Base-by-base conservation (phyloP, 2,329 filamentous ascomycete species). In the Trichoderma sp. region DNA sequence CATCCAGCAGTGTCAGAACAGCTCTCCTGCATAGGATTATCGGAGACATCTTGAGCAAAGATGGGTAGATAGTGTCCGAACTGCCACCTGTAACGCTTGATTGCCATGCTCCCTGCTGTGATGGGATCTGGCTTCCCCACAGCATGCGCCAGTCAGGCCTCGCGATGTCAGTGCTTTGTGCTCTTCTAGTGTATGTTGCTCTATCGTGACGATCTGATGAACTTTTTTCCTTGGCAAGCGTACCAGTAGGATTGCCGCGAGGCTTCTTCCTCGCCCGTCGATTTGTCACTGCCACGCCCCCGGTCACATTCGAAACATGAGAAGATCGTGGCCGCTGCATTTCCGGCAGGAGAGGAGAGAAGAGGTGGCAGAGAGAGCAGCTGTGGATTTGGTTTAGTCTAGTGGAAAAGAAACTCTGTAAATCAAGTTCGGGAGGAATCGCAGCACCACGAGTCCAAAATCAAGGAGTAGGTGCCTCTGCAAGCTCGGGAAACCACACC, bases 121-220 rank as follows among this genome's bases (percentile, higher is more conserved):
- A 66, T 66, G 53, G 58, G 55, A 59, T 66, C 29, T 29, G 31
- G 21, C 11, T 59, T 24, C 63, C 63, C 63, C 63, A 66, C 55
- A 58, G 37, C 19, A 8, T 19, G 53, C 10, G 52, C n/a, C 55
- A 16, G 40, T 24, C 16, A 24, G 52, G 52, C 19, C 29, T 58
- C 27, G 52, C 24, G 62, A 43, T 33, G 37, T 13, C 8, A 2
- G 53, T 66, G 24, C 19, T 52, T 33, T 31, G 43, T 24, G 55
- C 37, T 52, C 16, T 52, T 56, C 55, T 7, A n/a, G n/a, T n/a
- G n/a, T n/a, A 37, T 35, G 21, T 21, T 29, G 31, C 35, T 43
- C 55, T 29, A 21, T 35, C 31, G 49, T 31, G 35, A 59, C 55
- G 29, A 58, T 58, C 29, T 49, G 29, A 66, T 29, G 40, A 29